These are phyloP conservation scores for Arachis monticola DNA, from an alignment of 331 rosid species.

Conservation along the genomic window DNA sequence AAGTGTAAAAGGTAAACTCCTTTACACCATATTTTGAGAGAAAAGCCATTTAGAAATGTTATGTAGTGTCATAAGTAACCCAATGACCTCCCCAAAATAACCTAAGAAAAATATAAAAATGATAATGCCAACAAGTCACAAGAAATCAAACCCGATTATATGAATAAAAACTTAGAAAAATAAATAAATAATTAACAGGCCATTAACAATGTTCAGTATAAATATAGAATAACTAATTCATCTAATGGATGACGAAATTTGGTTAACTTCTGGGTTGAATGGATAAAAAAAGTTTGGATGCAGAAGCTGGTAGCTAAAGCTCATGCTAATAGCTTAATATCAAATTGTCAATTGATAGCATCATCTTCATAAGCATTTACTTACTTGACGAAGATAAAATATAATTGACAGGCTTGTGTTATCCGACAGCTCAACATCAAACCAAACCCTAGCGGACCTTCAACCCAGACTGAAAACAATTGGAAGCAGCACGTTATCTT, in stretches of 20 bases:
- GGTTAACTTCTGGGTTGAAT: slow-evolving; percentile 8
- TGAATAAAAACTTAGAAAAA: slow-evolving; percentile 14
- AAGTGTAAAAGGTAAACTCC: slow-evolving; percentile 28
- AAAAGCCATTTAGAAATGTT: not conserved
- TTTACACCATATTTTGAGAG: slow-evolving; percentile 3
- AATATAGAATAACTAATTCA: slow-evolving; percentile 1
- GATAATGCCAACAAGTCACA: not conserved
- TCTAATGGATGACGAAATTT: not conserved
- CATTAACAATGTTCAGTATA: not conserved
- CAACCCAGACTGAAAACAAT: slow-evolving; percentile 84
- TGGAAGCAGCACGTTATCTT: slow-evolving; percentile 30
- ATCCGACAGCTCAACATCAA: slow-evolving; percentile 86
- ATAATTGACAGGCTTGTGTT: slow-evolving; percentile 80
- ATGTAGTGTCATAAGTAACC: not conserved
- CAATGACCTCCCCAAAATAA: not conserved
- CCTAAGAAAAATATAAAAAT: not conserved
- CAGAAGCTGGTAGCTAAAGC: not conserved
- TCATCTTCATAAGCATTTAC: slow-evolving; percentile 37
- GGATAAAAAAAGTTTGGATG: not conserved
- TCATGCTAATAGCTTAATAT: slow-evolving; percentile 21
- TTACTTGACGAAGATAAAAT: slow-evolving; percentile 89
- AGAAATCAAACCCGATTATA: slow-evolving; percentile 24
- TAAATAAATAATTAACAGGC: not conserved
- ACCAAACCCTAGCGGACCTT: slow-evolving; percentile 94
- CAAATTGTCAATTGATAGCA: slow-evolving; percentile 33